Percentiles rank a stretch among this genome's conserved stretches.
phyloP scores from a whole-genome alignment of 2,329 filamentous ascomycete genomes.

The Erysiphe pulchra region DNA sequence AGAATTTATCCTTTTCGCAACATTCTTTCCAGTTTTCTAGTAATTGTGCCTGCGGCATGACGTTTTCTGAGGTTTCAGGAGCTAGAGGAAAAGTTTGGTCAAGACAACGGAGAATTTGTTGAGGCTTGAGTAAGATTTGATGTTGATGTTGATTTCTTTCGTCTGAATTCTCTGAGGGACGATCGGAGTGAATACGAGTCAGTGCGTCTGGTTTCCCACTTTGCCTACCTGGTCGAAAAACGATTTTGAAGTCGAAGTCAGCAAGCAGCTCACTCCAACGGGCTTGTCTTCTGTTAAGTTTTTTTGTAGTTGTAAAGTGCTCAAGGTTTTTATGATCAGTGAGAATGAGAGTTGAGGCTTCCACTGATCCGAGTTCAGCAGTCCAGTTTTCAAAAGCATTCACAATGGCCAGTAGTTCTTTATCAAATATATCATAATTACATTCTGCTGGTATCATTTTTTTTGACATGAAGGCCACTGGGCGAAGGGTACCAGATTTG shows the following conservation, averaged over 20 bases:
- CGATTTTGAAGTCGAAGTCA: background rate
- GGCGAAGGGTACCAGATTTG: background rate
- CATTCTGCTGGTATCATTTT: background rate
- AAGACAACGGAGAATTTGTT: background rate
- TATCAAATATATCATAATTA: background rate
- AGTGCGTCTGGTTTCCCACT: background rate
- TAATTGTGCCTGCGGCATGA: background rate
- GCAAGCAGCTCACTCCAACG: background rate
- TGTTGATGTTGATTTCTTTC: background rate
- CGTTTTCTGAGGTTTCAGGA: background rate
- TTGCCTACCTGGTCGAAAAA: background rate
- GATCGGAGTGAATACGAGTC: background rate
- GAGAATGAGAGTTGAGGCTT: background rate
- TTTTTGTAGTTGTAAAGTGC: background rate
- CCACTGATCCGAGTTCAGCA: background rate
- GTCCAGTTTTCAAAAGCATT: background rate
- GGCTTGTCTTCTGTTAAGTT: background rate
- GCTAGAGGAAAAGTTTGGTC: too few species aligned
- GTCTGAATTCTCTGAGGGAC: background rate
- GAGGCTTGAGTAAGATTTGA: background rate
- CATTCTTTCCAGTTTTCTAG: background rate
- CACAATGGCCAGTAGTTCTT: background rate
- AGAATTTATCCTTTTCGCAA: background rate
- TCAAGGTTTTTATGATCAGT: background rate
- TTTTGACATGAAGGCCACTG: background rate